phyloP scores from a whole-genome alignment of 768 basidiomycete species.

The Tricholoma sp. region DNA sequence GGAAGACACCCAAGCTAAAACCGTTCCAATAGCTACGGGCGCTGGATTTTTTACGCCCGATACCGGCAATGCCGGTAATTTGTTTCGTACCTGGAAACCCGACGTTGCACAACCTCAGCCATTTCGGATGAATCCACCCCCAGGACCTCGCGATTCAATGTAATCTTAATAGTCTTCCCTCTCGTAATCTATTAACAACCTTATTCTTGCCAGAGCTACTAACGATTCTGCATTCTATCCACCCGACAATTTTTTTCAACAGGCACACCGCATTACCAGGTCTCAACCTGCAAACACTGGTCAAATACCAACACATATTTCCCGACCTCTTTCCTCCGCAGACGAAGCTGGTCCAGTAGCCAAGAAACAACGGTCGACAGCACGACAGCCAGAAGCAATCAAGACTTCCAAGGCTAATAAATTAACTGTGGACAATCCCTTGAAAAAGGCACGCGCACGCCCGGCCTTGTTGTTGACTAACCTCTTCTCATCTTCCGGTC shows the following conservation, averaged over 20 bases:
- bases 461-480: conserved; percentile 84
- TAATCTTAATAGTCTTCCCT: conserved; percentile 27
- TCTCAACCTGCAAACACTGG: conserved; percentile 36
- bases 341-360: conserved; percentile 76
- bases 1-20: conserved; percentile 44
- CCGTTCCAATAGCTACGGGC: conserved; percentile 54
- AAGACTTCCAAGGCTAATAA: conserved; percentile 53
- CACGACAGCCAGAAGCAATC: conserved; percentile 45
- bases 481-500: conserved; percentile 82
- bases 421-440: conserved; percentile 59
- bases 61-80: conserved; percentile 45
- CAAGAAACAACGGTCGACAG: conserved; percentile 68
- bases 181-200: conserved; percentile 12
- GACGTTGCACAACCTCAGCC: conserved; percentile 44
- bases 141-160: conserved; percentile 59
- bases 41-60: conserved; percentile 78
- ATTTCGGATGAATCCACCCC: conserved; percentile 51
- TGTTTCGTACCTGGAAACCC: conserved; percentile 55
- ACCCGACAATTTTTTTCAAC: conserved; percentile 53
- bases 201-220: conserved; percentile 37
- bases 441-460: conserved; percentile 90
- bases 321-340: conserved; percentile 74
- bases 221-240: conserved; percentile 50
- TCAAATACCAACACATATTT: conserved; percentile 43
- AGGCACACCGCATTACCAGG: conserved; percentile 41